A percentile compares a stretch with the other conserved stretches of the same genome.
phyloP scores from a whole-genome alignment of 75 land plant genomes.

The Cunninghamia lanceolata region DNA sequence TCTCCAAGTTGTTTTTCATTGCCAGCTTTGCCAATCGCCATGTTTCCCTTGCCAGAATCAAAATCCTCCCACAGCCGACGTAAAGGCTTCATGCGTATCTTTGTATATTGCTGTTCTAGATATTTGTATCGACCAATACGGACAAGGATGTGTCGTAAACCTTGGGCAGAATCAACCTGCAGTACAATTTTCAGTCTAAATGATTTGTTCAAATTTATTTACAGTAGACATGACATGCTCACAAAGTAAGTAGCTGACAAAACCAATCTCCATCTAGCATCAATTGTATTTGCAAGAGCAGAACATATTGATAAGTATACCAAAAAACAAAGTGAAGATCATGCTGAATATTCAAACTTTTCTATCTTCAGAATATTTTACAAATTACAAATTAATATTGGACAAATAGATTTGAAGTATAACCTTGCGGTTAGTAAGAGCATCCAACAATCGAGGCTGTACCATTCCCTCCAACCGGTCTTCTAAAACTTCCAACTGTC shows the following conservation, averaged over 20 bases:
- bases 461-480: conserved; percentile 96
- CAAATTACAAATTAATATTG: neutral
- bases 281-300: neutral
- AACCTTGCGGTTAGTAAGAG: conserved; percentile 86
- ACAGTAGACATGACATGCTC: neutral
- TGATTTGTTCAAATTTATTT: neutral
- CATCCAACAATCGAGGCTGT: conserved; percentile 91
- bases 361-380: neutral
- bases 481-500: conserved; percentile 94
- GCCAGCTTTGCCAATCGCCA: conserved; percentile 31
- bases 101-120: conserved; percentile 71
- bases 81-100: conserved; percentile 71
- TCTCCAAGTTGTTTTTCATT: conserved; percentile 43
- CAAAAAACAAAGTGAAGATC: neutral
- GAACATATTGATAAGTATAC: neutral
- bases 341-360: neutral
- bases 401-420: neutral
- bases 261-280: neutral
- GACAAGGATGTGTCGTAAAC: conserved; percentile 74
- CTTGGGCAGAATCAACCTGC: conserved; percentile 85
- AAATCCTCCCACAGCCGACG: conserved; percentile 89
- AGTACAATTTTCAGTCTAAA: neutral
- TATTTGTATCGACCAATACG: conserved; percentile 87
- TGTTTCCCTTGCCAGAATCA: conserved; percentile 54
- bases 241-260: neutral